Base-by-base conservation (phyloP, 352 stramenopile species). In the Pythium pyrilobum region DNA sequence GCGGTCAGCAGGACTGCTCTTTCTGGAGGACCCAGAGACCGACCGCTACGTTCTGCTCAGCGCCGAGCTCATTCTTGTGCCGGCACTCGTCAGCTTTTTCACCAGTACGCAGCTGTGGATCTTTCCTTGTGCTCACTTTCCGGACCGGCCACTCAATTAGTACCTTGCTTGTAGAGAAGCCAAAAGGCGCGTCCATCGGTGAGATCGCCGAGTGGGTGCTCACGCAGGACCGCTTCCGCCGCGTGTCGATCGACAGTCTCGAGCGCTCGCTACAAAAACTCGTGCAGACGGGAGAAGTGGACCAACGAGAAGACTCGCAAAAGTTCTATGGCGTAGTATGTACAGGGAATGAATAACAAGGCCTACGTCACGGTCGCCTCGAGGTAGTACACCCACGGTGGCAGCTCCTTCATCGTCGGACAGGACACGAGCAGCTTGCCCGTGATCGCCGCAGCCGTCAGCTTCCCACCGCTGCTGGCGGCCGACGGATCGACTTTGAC, bases 371-470 rank as follows among this genome's bases (percentile, higher is more conserved):
- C 27, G 13, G 70, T 41, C 0, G 62, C 57, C 64, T 91, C 72
- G 39, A 97, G 62, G 54, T 96, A 97, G 52, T 88, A 96, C 0
- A 96, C 71, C 87, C 88, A 97, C 24, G 86, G 66, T 16, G 87
- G 85, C 12, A 96, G 59, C 18, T 88, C 71, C 33, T 75, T 76
- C 28, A 82, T 63, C 15, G 73, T 68, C 3, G 71, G 62, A 64
- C 87, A 96, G n/a, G 77, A 83, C 1, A 95, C 67, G 9, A 94
- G 74, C 4, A 96, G 65, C 54, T 95, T 96, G 37, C 72, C 79
- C 3, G 76, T 87, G 15, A 77, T 42, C 1, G 23, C 18, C 2
- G 59, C 54, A 1, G 32, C 42, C 8, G 43, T 11, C 12, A 23
- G 3, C 16, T 33, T 54, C 1, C 18, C 31, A 3, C n/a, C 29